A percentile compares a stretch with the other conserved stretches of the same genome.
These are phyloP conservation scores for Thalia dealbata DNA, from an alignment of 176 grass and related monocot species.

Conservation along the genomic window DNA sequence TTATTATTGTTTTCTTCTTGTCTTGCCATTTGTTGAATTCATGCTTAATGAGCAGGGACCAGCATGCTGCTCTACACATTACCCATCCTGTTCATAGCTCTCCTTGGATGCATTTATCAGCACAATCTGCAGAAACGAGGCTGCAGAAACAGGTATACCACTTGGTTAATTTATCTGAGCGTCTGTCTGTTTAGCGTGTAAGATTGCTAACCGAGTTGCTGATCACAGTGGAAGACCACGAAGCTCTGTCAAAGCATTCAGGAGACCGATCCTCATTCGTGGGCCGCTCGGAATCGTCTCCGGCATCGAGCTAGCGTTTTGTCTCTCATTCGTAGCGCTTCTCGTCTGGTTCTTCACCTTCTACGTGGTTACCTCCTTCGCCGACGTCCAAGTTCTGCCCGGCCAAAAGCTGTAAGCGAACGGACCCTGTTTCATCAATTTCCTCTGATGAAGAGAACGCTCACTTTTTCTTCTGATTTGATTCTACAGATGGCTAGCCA, in stretches of 20 bases:
- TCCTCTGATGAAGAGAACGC: neutral
- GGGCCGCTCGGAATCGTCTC: slow-evolving; percentile 41
- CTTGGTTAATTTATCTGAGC: neutral
- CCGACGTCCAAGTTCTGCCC: neutral
- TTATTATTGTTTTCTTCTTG: neutral
- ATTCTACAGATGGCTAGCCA: slow-evolving; percentile 34
- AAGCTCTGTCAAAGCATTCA: slow-evolving; percentile 15
- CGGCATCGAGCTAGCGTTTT: slow-evolving; percentile 23
- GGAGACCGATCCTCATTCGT: slow-evolving; percentile 32
- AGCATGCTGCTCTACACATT: slow-evolving; percentile 26
- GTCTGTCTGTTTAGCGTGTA: too few species aligned
- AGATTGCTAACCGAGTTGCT: too few species aligned
- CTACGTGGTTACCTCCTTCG: slow-evolving; percentile 17
- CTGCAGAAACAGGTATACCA: neutral
- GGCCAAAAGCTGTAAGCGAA: slow-evolving; percentile 20
- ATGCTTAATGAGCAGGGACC: slow-evolving; percentile 3
- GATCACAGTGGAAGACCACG: neutral
- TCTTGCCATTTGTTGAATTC: neutral
- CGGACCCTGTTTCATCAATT: neutral
- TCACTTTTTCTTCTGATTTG: neutral
- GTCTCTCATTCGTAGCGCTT: slow-evolving; percentile 33
- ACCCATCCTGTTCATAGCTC: slow-evolving; percentile 31
- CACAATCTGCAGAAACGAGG: slow-evolving; percentile 20
- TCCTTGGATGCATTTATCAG: slow-evolving; percentile 39
- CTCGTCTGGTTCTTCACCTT: slow-evolving; percentile 33